These are phyloP conservation scores for Coemansia sp. DNA, from an alignment of 192 early-diverging fungal genomes.

Conservation along the genomic window DNA sequence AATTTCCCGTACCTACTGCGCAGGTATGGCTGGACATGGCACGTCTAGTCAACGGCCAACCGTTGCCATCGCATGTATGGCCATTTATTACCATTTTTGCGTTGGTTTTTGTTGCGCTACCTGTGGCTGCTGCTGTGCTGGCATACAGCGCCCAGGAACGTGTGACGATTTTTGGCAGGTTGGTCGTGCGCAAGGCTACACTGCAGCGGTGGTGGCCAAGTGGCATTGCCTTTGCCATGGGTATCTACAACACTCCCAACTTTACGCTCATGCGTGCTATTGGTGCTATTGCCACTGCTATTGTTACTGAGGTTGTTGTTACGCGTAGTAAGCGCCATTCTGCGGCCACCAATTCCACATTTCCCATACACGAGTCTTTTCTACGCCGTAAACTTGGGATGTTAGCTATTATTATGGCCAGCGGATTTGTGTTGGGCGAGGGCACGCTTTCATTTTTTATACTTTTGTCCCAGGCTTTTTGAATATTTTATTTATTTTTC, in stretches of 20 bases:
- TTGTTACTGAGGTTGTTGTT: slow-evolving; percentile 36
- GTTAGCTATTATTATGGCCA: slow-evolving; percentile 70
- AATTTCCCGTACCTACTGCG: slow-evolving; percentile 72
- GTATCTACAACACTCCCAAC: slow-evolving; percentile 76
- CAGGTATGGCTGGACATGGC: slow-evolving; percentile 80
- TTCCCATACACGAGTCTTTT: slow-evolving; percentile 5
- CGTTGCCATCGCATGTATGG: slow-evolving; percentile 63
- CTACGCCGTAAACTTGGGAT: slow-evolving; percentile 47
- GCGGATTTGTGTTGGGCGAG: slow-evolving; percentile 75
- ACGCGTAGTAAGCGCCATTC: slow-evolving; percentile 1
- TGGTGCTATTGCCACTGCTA: slow-evolving; percentile 57
- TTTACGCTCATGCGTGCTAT: slow-evolving; percentile 70
- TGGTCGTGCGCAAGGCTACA: slow-evolving; percentile 11
- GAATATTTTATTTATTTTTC: neutral
- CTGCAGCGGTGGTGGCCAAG: slow-evolving; percentile 63
- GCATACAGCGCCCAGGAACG: neutral
- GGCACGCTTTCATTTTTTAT: slow-evolving; percentile 70
- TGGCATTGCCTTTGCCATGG: slow-evolving; percentile 77
- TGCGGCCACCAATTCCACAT: neutral
- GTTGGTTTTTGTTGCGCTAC: slow-evolving; percentile 54
- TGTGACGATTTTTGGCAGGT: neutral
- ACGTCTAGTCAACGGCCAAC: slow-evolving; percentile 70
- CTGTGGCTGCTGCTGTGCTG: slow-evolving; percentile 16
- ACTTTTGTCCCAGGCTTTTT: slow-evolving; percentile 42
- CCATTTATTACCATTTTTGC: slow-evolving; percentile 63